Evolutionary conservation across 2,329 filamentous ascomycete species (phyloP), one percentile per base, ranked within the genome.

Genomic region (Trichoderma polysporum): DNA sequence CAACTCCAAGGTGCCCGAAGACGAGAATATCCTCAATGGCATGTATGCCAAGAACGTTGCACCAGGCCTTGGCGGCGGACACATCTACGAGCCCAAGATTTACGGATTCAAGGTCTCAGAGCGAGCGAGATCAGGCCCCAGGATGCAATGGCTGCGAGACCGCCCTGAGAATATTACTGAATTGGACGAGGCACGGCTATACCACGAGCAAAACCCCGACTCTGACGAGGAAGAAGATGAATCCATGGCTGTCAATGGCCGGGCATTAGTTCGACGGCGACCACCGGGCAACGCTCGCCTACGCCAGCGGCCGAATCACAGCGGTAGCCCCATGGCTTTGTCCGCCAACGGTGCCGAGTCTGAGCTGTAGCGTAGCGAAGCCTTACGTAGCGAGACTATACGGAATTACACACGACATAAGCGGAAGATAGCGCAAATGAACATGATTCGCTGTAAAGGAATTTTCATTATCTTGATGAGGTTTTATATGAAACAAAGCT

Each of bases 31-130:
- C 70, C 88, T 98, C 74, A 98, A 99, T 77, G 95, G 95, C 74
- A 89, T 97, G 74, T 90, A 92, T 70, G 87, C 91, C 4, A 86
- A 89, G 73, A 99, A 98, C 78, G 90, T 97, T 71, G 94, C 91
- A 1, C 94, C 95, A 0, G 93, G 93, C 1, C 84, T 99, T 2
- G 95, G 95, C 12, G 83, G 83, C 57, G 88, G 88, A 68, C 93
- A 89, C 77, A 92, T 97, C 74, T 98, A 98, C 80, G 93, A 97
- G 76, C 93, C 95, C 68, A 91, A 90, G 72, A 98, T 99, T 77
- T 99, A 98, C 79, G 95, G 95, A 31, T 99, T 99, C 82, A 88
- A 91, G 69, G 95, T 99, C 25, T 94, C 92, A 19, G 95, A 98
- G 79, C 85, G 94, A 67, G 92, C 95, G 49, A 88, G 91, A 71